A percentile compares a stretch with the other conserved stretches of the same genome.
These are phyloP conservation scores for Xerocomus amazonicus DNA, from an alignment of 1,284 basidiomycete genomes.

Conservation along the genomic window DNA sequence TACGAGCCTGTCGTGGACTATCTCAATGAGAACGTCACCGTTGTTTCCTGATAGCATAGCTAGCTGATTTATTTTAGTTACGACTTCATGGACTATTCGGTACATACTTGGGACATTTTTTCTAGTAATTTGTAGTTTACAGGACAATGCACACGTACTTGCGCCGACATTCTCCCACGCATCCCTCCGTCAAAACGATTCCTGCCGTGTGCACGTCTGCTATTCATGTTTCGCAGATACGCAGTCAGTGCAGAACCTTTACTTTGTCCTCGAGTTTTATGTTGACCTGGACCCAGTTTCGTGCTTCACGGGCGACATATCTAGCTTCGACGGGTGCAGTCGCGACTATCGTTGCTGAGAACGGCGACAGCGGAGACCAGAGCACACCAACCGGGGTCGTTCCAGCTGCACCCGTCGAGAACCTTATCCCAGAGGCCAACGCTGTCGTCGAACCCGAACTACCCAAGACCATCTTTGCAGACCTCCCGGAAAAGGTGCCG, in stretches of 20 bases:
- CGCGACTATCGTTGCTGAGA: conserved; percentile 17
- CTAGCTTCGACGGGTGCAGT: conserved; percentile 15
- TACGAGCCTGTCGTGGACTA: conserved; percentile 20
- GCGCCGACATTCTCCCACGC: background rate
- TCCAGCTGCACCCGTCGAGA: too few species aligned
- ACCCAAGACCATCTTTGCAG: conserved; percentile 12
- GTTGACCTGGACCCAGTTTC: conserved; percentile 15
- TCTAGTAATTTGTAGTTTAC: background rate
- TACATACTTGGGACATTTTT: background rate
- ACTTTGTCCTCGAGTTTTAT: background rate
- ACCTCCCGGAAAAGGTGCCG: conserved; percentile 27
- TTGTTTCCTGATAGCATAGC: conserved; percentile 5
- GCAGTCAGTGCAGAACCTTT: conserved; percentile 15
- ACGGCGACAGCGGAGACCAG: conserved; percentile 3
- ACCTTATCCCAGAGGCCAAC: background rate
- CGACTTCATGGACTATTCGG: background rate
- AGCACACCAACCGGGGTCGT: background rate
- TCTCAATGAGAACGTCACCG: conserved; percentile 21
- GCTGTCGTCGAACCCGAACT: conserved; percentile 10
- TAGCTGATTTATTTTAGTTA: background rate
- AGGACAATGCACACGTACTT: background rate
- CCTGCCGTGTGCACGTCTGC: background rate
- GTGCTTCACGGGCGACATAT: conserved; percentile 23
- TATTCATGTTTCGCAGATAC: conserved; percentile 24
- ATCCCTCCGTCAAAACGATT: background rate